Percentiles rank a stretch among this genome's conserved stretches.
Evolutionary conservation across 345 rosid genomes (phyloP).

Genomic region (Eucalyptus leucophloia): DNA sequence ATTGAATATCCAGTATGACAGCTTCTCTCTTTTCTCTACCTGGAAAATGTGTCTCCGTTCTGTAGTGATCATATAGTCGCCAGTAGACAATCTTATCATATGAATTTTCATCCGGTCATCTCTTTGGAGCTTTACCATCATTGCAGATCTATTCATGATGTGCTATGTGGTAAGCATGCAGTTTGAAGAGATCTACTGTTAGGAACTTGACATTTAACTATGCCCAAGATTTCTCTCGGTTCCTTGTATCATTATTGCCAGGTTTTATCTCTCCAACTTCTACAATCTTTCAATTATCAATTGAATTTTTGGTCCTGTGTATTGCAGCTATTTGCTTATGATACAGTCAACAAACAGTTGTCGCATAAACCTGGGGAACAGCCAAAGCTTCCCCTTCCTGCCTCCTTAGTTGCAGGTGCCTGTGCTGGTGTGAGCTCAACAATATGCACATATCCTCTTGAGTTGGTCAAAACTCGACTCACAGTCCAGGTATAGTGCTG

Average conservation of each 20-base stretch:
- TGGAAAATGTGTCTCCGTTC: neutral
- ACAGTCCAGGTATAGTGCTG: conserved; percentile 61
- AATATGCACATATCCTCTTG: conserved; percentile 87
- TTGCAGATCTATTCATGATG: neutral
- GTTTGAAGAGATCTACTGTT: neutral
- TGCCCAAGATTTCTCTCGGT: neutral
- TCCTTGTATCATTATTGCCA: neutral
- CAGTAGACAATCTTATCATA: neutral
- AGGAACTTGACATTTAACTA: neutral
- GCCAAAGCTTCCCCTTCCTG: conserved; percentile 58
- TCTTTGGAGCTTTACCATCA: neutral
- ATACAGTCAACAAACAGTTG: conserved; percentile 71
- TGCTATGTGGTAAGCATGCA: neutral
- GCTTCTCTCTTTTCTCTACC: neutral
- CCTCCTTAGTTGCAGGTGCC: conserved; percentile 88
- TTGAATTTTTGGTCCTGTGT: neutral
- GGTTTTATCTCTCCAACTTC: neutral
- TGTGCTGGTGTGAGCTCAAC: conserved; percentile 99
- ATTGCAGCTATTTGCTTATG: conserved; percentile 79
- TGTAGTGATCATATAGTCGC: neutral
- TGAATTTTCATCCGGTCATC: neutral
- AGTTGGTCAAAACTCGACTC: conserved; percentile 82
- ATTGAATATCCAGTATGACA: neutral
- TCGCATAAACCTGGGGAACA: conserved; percentile 62
- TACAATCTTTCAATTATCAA: neutral